These are phyloP conservation scores for Suillus alpinus DNA, from an alignment of 768 basidiomycete species.

Conservation along the genomic window DNA sequence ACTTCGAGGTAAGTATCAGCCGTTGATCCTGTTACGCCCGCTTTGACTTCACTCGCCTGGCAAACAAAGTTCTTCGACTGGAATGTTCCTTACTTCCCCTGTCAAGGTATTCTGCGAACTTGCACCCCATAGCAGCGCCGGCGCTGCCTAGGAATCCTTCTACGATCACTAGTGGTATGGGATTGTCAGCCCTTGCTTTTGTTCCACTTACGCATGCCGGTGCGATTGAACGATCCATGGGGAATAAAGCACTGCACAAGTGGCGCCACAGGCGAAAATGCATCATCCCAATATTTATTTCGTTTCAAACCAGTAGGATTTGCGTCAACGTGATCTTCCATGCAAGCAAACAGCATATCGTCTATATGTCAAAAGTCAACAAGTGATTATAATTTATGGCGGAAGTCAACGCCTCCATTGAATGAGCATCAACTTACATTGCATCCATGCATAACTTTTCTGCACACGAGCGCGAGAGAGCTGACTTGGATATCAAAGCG, in stretches of 20 bases:
- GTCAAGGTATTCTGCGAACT: constrained; percentile 35
- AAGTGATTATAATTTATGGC: too few species aligned
- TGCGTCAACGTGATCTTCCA: too few species aligned
- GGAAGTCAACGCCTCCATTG: too few species aligned
- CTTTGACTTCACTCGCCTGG: constrained; percentile 13
- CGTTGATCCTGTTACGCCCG: not conserved
- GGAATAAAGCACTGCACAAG: not conserved
- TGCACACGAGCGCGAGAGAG: too few species aligned
- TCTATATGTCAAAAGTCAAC: too few species aligned
- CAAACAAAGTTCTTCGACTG: constrained; percentile 15
- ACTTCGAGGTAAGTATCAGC: constrained; percentile 20
- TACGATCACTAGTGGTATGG: constrained; percentile 42
- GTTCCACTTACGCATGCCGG: not conserved
- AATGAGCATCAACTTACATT: too few species aligned
- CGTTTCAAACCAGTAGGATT: not conserved
- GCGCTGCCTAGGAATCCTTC: constrained; percentile 45
- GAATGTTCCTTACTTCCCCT: constrained; percentile 8
- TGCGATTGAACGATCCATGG: not conserved
- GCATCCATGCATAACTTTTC: too few species aligned
- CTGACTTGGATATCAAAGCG: too few species aligned
- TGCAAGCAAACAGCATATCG: too few species aligned
- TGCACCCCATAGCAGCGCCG: constrained; percentile 39
- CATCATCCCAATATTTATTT: not conserved
- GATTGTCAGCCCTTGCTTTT: not conserved
- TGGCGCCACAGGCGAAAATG: not conserved